Evolutionary conservation across 805 yeast genomes (phyloP).

Genomic region (Ogataea nitratoaversa): DNA sequence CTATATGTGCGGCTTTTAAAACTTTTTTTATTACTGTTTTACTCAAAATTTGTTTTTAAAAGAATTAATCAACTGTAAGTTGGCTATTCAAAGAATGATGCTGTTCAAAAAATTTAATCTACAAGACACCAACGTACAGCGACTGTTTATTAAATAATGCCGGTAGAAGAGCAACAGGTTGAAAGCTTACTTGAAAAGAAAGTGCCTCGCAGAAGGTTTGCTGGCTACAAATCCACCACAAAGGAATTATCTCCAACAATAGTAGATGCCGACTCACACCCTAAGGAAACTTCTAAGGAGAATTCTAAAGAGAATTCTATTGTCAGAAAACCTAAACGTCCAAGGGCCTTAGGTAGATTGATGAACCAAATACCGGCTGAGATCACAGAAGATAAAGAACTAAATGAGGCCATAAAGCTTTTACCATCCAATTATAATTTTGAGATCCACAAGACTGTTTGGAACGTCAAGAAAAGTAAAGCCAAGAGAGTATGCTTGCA

Average conservation of each 20-base stretch:
- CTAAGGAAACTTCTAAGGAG: too few species aligned
- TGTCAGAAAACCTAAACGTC: conserved; percentile 17
- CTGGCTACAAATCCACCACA: conserved; percentile 20
- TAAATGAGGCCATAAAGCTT: conserved; percentile 77
- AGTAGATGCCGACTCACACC: conserved; percentile 1
- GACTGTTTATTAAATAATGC: background rate
- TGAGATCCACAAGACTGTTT: conserved; percentile 91
- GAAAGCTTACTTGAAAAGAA: conserved; percentile 2
- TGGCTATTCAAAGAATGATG: too few species aligned
- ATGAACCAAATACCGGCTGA: conserved; percentile 87
- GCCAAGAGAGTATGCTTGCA: conserved; percentile 89
- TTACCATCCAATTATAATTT: conserved; percentile 91
- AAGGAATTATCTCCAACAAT: conserved; percentile 1
- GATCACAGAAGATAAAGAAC: conserved; percentile 70
- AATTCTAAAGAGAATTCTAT: too few species aligned
- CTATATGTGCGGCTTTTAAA: background rate
- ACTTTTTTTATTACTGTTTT: conserved; percentile 1
- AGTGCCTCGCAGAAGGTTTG: conserved; percentile 24
- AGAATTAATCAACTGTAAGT: too few species aligned
- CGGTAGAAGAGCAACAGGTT: background rate
- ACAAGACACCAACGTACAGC: too few species aligned
- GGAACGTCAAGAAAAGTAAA: conserved; percentile 74
- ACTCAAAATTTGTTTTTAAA: too few species aligned
- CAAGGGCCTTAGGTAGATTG: conserved; percentile 50
- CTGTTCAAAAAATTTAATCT: too few species aligned